These are phyloP conservation scores for Malus sieversii DNA, from an alignment of 306 rosid species.

Conservation along the genomic window DNA sequence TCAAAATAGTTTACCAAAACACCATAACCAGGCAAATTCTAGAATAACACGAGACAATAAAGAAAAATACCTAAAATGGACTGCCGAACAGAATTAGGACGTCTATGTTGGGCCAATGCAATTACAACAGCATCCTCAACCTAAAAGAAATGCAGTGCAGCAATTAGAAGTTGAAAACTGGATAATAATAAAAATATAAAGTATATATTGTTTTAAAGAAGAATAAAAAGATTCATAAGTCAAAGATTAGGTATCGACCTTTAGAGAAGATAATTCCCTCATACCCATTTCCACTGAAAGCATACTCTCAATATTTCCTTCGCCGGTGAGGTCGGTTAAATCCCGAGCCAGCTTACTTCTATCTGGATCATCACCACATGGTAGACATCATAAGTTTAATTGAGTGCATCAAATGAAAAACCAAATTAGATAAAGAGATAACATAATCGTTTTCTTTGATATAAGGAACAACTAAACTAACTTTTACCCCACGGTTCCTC, in stretches of 20 bases:
- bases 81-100: slow-evolving; percentile 59
- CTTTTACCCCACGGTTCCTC: slow-evolving; percentile 78
- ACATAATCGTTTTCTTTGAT: not conserved
- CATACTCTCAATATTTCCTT: slow-evolving; percentile 95
- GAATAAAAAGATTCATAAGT: not conserved
- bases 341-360: slow-evolving; percentile 60
- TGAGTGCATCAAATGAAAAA: not conserved
- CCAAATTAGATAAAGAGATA: not conserved
- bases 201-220: not conserved
- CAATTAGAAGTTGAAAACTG: slow-evolving; percentile 1
- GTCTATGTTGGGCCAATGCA: slow-evolving; percentile 69
- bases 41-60: not conserved
- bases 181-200: not conserved
- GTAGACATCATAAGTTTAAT: slow-evolving; percentile 14
- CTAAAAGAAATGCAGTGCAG: slow-evolving; percentile 21
- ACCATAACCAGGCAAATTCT: not conserved
- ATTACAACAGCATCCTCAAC: slow-evolving; percentile 93
- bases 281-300: slow-evolving; percentile 96
- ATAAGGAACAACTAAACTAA: slow-evolving; percentile 10
- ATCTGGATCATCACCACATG: slow-evolving; percentile 64
- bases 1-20: not conserved
- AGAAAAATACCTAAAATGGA: slow-evolving; percentile 40
- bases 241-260: slow-evolving; percentile 39
- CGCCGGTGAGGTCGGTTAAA: slow-evolving; percentile 77
- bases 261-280: slow-evolving; percentile 73